Percentiles rank a stretch among this genome's conserved stretches.
phyloP scores from a whole-genome alignment of 1,139 yeast species.

The Magnusiomyces suaveolens region DNA sequence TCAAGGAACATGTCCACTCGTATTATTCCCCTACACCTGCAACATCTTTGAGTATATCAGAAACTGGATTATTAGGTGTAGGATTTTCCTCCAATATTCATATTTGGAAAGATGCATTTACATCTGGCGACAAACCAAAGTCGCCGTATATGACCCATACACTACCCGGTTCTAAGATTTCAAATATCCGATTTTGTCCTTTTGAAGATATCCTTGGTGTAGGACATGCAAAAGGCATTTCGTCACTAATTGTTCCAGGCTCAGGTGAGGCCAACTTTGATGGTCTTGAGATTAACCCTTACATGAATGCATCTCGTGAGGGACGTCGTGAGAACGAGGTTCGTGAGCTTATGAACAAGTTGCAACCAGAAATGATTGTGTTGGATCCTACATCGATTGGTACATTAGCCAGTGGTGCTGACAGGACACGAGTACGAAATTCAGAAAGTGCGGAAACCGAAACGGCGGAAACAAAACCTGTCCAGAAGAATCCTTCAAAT shows the following conservation, averaged over 20 bases:
- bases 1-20: slow-evolving; percentile 50
- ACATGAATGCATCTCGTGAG: slow-evolving; percentile 60
- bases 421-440: slow-evolving; percentile 52
- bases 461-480: neutral
- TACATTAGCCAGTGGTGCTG: slow-evolving; percentile 63
- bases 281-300: slow-evolving; percentile 88
- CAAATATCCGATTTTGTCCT: slow-evolving; percentile 69
- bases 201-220: slow-evolving; percentile 91
- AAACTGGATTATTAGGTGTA: slow-evolving; percentile 74
- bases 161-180: slow-evolving; percentile 66
- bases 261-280: slow-evolving; percentile 98
- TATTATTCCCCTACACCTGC: slow-evolving; percentile 86
- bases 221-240: slow-evolving; percentile 72
- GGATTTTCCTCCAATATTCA: slow-evolving; percentile 96
- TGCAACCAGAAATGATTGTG: slow-evolving; percentile 86
- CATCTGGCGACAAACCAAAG: slow-evolving; percentile 26
- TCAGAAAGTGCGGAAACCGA: too few species aligned
- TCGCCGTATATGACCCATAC: slow-evolving; percentile 90
- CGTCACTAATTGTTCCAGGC: slow-evolving; percentile 84
- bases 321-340: slow-evolving; percentile 95
- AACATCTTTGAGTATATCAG: slow-evolving; percentile 67
- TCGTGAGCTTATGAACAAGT: slow-evolving; percentile 71
- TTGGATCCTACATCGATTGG: slow-evolving; percentile 87
- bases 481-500: neutral
- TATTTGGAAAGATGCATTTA: slow-evolving; percentile 39